Evolutionary conservation across 306 rosid genomes (phyloP), one percentile per base, ranked within the genome.

Genomic region (Lotus japonicus): DNA sequence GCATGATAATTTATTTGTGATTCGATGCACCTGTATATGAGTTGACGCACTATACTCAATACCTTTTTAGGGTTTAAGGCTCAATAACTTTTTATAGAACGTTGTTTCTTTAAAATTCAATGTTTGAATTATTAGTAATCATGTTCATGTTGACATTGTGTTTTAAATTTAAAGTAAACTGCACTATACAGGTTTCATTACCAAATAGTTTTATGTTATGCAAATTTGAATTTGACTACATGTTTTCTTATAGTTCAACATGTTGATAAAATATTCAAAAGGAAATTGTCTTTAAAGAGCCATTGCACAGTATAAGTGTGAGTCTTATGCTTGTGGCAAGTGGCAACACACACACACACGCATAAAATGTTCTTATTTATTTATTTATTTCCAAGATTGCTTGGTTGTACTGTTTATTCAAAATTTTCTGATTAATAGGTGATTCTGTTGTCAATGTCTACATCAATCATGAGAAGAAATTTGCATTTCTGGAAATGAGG

Each of bases 401-500:
- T 64, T 66, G 11, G 64, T 68, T 48, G 36, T 46, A 41, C 35
- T 55, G 43, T 50, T 63, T 65, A 23, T 75, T 82, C 77, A 68
- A 62, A 43, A 28, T 63, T 62, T 81, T 74, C 55, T 78, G 67
- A 56, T 46, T 68, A 57, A 72, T 72, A 87, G 96, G 94, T 75
- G 94, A 89, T 73, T 81, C 96, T 0, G 96, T 89, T 63, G 96
- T 89, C 65, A 89, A 87, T 62, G 96, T 89, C 57, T 89, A 87
- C 72, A 89, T 89, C 64, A 89, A 89, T 83, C 94, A 85, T 42
- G 96, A 89, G 79, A 89, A 89, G 86, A 89, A 87, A 76, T 89
- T 87, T 81, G 96, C 96, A 12, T 89, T 87, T 57, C 94, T 89
- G 79, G 96, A 89, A 84, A 89, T 89, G 94, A 87, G 96, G 82